Evolutionary conservation across 371 early-diverging fungal genomes (phyloP).

Genomic region (Lichtheimia hyalospora): DNA sequence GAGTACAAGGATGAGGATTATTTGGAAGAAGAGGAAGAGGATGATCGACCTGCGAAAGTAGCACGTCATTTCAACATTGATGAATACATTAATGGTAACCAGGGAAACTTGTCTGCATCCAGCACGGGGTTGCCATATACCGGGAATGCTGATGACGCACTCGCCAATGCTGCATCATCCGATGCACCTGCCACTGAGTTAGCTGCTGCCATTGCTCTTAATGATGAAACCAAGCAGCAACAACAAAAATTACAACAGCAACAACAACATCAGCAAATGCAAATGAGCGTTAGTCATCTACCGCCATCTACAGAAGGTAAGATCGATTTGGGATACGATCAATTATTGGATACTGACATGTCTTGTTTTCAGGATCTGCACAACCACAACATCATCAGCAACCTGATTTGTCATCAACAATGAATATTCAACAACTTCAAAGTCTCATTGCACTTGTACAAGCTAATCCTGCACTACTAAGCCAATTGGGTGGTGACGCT

Average conservation of each 20-base stretch:
- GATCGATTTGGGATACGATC: too few relatives aligned
- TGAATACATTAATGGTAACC: slow-evolving; percentile 17
- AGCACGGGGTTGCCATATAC: not conserved
- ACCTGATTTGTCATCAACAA: slow-evolving; percentile 6
- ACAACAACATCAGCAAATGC: slow-evolving; percentile 1
- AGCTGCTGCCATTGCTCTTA: slow-evolving; percentile 43
- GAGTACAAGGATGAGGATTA: slow-evolving; percentile 21
- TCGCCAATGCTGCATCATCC: slow-evolving; percentile 10
- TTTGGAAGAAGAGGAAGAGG: slow-evolving; percentile 28
- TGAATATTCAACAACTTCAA: slow-evolving; percentile 7
- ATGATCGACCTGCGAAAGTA: slow-evolving; percentile 18
- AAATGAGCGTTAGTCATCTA: too few relatives aligned
- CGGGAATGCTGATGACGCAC: slow-evolving; percentile 8
- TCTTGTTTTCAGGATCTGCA: too few relatives aligned
- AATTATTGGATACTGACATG: too few relatives aligned
- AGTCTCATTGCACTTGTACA: slow-evolving; percentile 8
- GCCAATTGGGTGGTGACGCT: slow-evolving; percentile 7
- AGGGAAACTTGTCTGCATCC: not conserved
- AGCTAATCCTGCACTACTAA: slow-evolving; percentile 11
- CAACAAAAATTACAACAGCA: slow-evolving; percentile 8
- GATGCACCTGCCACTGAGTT: slow-evolving; percentile 29
- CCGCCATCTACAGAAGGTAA: too few relatives aligned
- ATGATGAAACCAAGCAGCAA: slow-evolving; percentile 40
- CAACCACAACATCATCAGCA: not conserved
- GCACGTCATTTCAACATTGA: slow-evolving; percentile 22